These are phyloP conservation scores for Trichoderma erinaceum DNA, from an alignment of 495 filamentous ascomycete genomes.

Conservation along the genomic window DNA sequence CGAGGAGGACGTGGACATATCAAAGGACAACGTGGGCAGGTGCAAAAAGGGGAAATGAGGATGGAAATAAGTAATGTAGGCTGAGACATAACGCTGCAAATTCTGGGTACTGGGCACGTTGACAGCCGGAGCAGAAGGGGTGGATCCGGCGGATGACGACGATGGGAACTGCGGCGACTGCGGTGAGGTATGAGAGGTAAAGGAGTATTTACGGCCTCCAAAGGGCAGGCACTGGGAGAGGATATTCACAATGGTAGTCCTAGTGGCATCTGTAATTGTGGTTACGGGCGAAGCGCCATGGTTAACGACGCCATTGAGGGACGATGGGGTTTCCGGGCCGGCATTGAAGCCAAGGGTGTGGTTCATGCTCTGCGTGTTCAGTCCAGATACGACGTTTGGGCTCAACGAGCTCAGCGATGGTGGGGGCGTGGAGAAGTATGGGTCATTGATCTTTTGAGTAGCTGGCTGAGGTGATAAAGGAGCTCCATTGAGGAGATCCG, in stretches of 20 bases:
- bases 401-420: constrained; percentile 61
- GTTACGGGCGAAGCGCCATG: constrained; percentile 50
- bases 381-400: constrained; percentile 43
- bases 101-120: constrained; percentile 81
- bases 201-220: constrained; percentile 72
- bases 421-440: constrained; percentile 55
- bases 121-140: constrained; percentile 40
- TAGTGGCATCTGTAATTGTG: constrained; percentile 88
- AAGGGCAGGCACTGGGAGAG: constrained; percentile 69
- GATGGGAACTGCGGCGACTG: constrained; percentile 49
- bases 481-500: constrained; percentile 53
- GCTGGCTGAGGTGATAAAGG: constrained; percentile 57
- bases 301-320: constrained; percentile 56
- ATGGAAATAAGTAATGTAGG: constrained; percentile 92
- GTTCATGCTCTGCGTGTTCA: constrained; percentile 50
- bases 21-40: constrained; percentile 86
- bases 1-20: constrained; percentile 60
- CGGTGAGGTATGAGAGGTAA: constrained; percentile 59
- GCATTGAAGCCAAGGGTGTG: constrained; percentile 54
- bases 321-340: constrained; percentile 62
- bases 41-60: constrained; percentile 93
- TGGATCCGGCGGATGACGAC: constrained; percentile 38
- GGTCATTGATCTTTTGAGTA: constrained; percentile 47
- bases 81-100: constrained; percentile 83
- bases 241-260: constrained; percentile 76